phyloP scores from a whole-genome alignment of 2,329 filamentous ascomycete species.

The Emergomyces pasteurianus region DNA sequence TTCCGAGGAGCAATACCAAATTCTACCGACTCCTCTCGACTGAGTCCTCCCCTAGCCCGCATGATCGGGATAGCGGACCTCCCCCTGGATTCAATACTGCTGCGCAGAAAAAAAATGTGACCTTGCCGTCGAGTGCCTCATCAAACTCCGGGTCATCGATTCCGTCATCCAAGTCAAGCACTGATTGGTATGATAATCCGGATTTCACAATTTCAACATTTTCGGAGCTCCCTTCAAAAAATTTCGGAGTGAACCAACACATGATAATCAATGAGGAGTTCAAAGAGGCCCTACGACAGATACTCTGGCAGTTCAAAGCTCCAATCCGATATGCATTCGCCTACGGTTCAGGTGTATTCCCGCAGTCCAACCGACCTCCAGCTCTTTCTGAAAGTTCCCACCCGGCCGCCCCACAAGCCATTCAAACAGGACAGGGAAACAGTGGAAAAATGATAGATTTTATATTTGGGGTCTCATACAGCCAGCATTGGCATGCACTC shows the following conservation, averaged over 20 bases:
- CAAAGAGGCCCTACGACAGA: conserved; percentile 75
- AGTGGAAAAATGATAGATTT: conserved; percentile 97
- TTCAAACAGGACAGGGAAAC: conserved; percentile 74
- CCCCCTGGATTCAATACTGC: conserved; percentile 10
- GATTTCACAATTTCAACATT: conserved; percentile 62
- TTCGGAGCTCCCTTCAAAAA: conserved; percentile 60
- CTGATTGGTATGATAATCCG: conserved; percentile 65
- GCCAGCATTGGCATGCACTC: conserved; percentile 92
- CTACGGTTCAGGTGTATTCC: conserved; percentile 93
- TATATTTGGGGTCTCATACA: conserved; percentile 88
- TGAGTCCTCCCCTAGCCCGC: conserved; percentile 14
- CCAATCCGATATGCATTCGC: conserved; percentile 95
- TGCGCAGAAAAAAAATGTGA: conserved; percentile 11
- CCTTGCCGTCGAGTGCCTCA: conserved; percentile 8
- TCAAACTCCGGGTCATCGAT: conserved; percentile 20
- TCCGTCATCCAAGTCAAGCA: conserved; percentile 19
- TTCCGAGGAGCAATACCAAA: conserved; percentile 3
- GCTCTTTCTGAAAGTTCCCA: conserved; percentile 47
- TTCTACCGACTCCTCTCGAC: conserved; percentile 21
- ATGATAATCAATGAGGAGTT: conserved; percentile 94
- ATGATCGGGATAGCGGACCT: conserved; percentile 6
- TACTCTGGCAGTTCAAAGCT: conserved; percentile 82
- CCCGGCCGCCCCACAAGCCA: conserved; percentile 66
- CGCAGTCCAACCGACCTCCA: conserved; percentile 49
- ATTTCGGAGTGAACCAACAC: conserved; percentile 92